phyloP scores from a whole-genome alignment of 2,329 filamentous ascomycete genomes.

The Dothistroma pini region DNA sequence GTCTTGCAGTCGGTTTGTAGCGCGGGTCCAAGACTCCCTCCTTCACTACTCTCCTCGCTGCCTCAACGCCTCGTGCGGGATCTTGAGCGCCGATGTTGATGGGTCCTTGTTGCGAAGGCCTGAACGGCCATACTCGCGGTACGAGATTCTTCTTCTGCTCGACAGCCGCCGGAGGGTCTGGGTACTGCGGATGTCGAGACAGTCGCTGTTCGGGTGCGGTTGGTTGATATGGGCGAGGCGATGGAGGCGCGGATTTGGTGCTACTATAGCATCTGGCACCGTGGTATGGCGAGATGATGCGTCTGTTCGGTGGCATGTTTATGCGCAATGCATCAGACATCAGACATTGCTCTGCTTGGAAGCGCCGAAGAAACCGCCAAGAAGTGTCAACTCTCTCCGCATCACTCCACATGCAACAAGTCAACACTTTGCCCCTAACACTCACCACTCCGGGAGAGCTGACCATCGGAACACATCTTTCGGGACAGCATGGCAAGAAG shows the following conservation, averaged over 20 bases:
- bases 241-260: constrained; percentile 3
- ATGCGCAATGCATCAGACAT: too few relatives aligned
- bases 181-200: constrained; percentile 4
- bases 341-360: too few relatives aligned
- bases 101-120: constrained; percentile 6
- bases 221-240: constrained; percentile 8
- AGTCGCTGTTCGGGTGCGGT: constrained; percentile 7
- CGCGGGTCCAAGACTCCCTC: constrained; percentile 28
- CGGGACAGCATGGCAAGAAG: too few relatives aligned
- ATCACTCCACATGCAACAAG: too few relatives aligned
- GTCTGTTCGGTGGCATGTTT: neutral
- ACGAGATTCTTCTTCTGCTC: constrained; percentile 7
- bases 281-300: neutral
- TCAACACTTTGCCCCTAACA: too few relatives aligned
- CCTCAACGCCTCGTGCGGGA: constrained; percentile 23
- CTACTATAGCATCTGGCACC: neutral
- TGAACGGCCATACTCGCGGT: constrained; percentile 10
- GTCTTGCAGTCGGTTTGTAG: constrained; percentile 24
- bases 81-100: constrained; percentile 10
- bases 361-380: too few relatives aligned
- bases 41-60: constrained; percentile 21
- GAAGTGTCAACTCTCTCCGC: too few relatives aligned
- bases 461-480: too few relatives aligned
- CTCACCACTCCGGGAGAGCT: too few relatives aligned
- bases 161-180: neutral